A percentile compares a stretch with the other conserved stretches of the same genome.
Conservation (phyloP, 1,284 basidiomycete species). For the Microbotryum silenes-acaulis region DNA sequence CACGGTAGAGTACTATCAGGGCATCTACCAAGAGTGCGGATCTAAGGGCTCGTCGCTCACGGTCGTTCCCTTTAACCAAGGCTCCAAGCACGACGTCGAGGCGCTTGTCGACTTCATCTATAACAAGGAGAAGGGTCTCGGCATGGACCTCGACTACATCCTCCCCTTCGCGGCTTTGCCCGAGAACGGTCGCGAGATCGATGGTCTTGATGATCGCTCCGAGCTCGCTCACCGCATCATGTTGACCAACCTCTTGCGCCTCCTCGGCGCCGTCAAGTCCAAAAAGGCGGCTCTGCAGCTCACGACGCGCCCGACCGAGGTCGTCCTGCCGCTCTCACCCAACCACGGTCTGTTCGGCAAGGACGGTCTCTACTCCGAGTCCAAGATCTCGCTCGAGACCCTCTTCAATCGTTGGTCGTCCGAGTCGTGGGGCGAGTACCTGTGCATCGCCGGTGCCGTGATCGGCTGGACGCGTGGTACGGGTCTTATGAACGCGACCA, state of each 20-base stretch:
- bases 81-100: slow-evolving; percentile 94
- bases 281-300: slow-evolving; percentile 96
- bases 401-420: slow-evolving; percentile 96
- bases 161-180: slow-evolving; percentile 97
- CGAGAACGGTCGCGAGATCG: slow-evolving; percentile 96
- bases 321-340: slow-evolving; percentile 91
- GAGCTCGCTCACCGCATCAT: slow-evolving; percentile 85
- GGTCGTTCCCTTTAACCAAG: slow-evolving; percentile 98
- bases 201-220: slow-evolving; percentile 91
- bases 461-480: slow-evolving; percentile 96
- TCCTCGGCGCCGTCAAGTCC: slow-evolving; percentile 91
- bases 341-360: slow-evolving; percentile 98
- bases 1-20: slow-evolving; percentile 91
- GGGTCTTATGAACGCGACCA: slow-evolving; percentile 93
- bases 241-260: slow-evolving; percentile 73
- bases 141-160: slow-evolving; percentile 93
- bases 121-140: slow-evolving; percentile 50
- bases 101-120: slow-evolving; percentile 98
- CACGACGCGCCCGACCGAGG: slow-evolving; percentile 94
- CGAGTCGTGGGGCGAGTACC: slow-evolving; percentile 99
- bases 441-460: slow-evolving; percentile 94
- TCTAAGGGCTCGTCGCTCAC: slow-evolving; percentile 90
- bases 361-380: slow-evolving; percentile 96
- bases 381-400: slow-evolving; percentile 95
- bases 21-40: slow-evolving; percentile 91